Percentiles rank a stretch among this genome's conserved stretches.
Evolutionary conservation across 495 filamentous ascomycete species (phyloP).

Genomic region (Aspergillus indologenus): DNA sequence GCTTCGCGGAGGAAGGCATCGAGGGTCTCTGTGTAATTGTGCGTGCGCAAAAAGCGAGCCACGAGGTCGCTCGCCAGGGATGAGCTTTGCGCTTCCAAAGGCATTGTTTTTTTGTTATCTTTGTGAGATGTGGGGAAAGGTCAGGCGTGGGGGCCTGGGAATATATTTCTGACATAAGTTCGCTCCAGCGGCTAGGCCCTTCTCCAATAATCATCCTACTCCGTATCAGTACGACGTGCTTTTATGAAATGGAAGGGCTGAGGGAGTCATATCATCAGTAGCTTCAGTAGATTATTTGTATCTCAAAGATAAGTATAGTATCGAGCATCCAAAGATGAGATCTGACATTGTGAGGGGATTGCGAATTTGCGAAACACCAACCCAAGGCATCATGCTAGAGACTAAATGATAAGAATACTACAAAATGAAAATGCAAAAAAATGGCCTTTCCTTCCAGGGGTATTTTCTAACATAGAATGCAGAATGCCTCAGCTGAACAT

Average conservation of each 20-base stretch:
- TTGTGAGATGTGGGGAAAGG: background rate
- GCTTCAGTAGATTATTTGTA: too few relatives aligned
- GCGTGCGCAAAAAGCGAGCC: conserved; percentile 59
- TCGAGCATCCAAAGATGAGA: background rate
- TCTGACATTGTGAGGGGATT: background rate
- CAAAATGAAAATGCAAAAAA: background rate
- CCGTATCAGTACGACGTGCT: background rate
- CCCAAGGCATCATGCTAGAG: background rate
- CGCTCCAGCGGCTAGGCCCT: background rate
- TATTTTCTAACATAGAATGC: background rate
- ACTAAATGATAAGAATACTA: background rate
- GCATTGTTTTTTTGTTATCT: conserved; percentile 6
- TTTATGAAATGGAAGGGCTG: too few relatives aligned
- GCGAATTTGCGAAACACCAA: background rate
- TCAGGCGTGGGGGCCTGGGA: background rate
- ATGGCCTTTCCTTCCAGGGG: background rate
- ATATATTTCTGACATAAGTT: background rate
- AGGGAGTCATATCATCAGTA: too few relatives aligned
- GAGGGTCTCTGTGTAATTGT: conserved; percentile 59
- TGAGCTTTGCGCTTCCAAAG: conserved; percentile 13
- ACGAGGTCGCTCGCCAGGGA: conserved; percentile 48
- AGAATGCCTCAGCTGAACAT: conserved; percentile 41
- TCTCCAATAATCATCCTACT: too few relatives aligned
- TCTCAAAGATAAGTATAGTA: too few relatives aligned
- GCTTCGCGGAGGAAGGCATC: conserved; percentile 61